Conservation (phyloP, 129 eudicot species). For the Daucus carota region DH1_v3.0 NC_030382.2:56408501-56409000, state of each 20-base stretch:
- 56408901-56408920: neutral
- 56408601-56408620: conserved; percentile 10
- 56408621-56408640: conserved; percentile 13
- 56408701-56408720: conserved; percentile 1
- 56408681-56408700: conserved; percentile 6
- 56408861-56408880: conserved; percentile 8
- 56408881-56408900: neutral
- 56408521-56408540: neutral
- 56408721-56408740: neutral
- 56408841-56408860: neutral
- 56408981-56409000: neutral
- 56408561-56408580: neutral
- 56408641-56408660: neutral
- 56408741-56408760: conserved; percentile 4
- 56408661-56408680: conserved; percentile 4
- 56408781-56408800: conserved; percentile 2
- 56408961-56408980: neutral
- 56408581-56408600: neutral
- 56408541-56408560: neutral
- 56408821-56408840: neutral
- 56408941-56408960: neutral
- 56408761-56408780: neutral
- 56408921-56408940: neutral
- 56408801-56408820: conserved; percentile 4
- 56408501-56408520: neutral